Percentiles rank a stretch among this genome's conserved stretches.
These are phyloP conservation scores for Yamadazyma sp. DNA, from an alignment of 805 yeast species.

Conservation along the genomic window DNA sequence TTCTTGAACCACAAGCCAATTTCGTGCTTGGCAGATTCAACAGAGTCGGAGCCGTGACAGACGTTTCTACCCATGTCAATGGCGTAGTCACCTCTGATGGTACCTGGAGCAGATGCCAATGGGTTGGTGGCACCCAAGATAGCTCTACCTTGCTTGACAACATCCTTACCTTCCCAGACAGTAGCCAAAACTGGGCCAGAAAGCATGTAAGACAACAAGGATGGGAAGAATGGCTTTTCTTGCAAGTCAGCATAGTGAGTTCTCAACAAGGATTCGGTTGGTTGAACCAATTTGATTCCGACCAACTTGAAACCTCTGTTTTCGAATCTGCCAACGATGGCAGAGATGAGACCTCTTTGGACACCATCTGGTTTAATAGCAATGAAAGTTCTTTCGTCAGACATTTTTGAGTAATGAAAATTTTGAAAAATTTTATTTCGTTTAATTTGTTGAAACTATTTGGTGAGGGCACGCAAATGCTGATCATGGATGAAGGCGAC, in stretches of 20 bases:
- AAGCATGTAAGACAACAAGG: slow-evolving; percentile 91
- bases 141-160: slow-evolving; percentile 96
- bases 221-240: slow-evolving; percentile 97
- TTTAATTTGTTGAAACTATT: too few relatives aligned
- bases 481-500: too few relatives aligned
- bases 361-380: slow-evolving; percentile 99
- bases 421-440: slow-evolving; percentile 6
- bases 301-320: slow-evolving; percentile 97
- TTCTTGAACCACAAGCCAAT: slow-evolving; percentile 96
- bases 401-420: slow-evolving; percentile 34
- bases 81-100: slow-evolving; percentile 99
- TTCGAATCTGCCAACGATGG: slow-evolving; percentile 91
- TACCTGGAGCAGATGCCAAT: slow-evolving; percentile 94
- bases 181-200: slow-evolving; percentile 99
- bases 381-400: slow-evolving; percentile 85
- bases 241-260: slow-evolving; percentile 95
- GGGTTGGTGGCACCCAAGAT: slow-evolving; percentile 99
- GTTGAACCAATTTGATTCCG: slow-evolving; percentile 86
- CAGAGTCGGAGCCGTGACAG: slow-evolving; percentile 99
- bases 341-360: slow-evolving; percentile 95
- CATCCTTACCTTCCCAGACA: slow-evolving; percentile 99
- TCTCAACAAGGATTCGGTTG: slow-evolving; percentile 84
- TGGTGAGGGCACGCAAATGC: slow-evolving; percentile 7
- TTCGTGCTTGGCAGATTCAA: slow-evolving; percentile 95
- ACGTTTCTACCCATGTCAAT: slow-evolving; percentile 99